Evolutionary conservation across 257 asterid genomes (phyloP).

Genomic region (Voacanga thouarsii): DNA sequence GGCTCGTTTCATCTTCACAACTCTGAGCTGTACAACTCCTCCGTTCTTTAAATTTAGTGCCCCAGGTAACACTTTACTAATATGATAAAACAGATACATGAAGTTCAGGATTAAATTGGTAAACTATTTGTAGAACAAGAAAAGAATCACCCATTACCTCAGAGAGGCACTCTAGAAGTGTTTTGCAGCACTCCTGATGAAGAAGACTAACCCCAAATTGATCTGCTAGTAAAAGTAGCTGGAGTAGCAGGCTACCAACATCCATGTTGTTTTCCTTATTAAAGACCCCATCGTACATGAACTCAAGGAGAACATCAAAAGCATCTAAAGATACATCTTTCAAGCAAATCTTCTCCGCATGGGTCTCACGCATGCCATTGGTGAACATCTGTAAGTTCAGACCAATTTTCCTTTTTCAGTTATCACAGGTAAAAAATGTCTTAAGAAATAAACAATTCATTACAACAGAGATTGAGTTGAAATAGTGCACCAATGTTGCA

Average conservation of each 20-base stretch:
- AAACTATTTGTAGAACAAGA: conserved; percentile 3
- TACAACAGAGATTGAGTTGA: neutral
- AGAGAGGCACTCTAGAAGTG: conserved; percentile 71
- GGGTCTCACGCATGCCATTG: conserved; percentile 94
- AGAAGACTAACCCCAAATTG: conserved; percentile 86
- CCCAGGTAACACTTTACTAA: conserved; percentile 29
- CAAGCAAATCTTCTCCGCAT: conserved; percentile 56
- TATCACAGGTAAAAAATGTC: neutral
- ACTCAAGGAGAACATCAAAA: conserved; percentile 67
- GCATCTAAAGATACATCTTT: conserved; percentile 79
- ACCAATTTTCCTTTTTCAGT: conserved; percentile 1
- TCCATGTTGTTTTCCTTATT: conserved; percentile 42
- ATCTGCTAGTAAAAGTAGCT: conserved; percentile 89
- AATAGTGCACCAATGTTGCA: neutral
- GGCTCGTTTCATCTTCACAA: conserved; percentile 46
- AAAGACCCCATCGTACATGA: conserved; percentile 78
- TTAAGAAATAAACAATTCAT: neutral
- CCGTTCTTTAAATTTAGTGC: conserved; percentile 45
- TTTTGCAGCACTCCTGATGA: conserved; percentile 96
- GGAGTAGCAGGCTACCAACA: conserved; percentile 57
- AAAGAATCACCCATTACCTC: conserved; percentile 55
- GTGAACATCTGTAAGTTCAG: conserved; percentile 80
- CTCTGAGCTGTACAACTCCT: conserved; percentile 56
- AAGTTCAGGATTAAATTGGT: neutral
- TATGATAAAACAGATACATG: conserved; percentile 11